Base-by-base conservation (phyloP, 2,329 filamentous ascomycete genomes). In the Nemania bipapillata region DNA sequence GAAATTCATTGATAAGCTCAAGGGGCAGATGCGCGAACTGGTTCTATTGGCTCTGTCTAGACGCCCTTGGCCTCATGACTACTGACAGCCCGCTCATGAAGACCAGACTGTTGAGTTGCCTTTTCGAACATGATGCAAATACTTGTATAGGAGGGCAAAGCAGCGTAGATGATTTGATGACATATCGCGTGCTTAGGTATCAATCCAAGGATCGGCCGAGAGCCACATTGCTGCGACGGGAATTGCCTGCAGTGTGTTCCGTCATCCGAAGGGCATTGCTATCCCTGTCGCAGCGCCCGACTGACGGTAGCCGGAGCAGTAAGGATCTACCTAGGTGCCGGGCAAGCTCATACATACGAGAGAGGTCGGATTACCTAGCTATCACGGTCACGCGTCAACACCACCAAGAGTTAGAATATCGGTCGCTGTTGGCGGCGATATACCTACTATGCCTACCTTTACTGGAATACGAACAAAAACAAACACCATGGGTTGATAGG, bases 391-490 rank as follows among this genome's bases (percentile, higher is more conserved):
- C 20, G 15, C 4, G 40, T 68, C 49, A 17, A 40, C 30, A 40
- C 22, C 30, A 40, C 22, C 37, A 4, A 9, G 28, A 28, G 17
- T 20, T 37, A 17, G 40, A 28, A 32, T 35, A 4, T 20, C 8
- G 28, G 24, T 49, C 20, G 28, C 28, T 4, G 15, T 53, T 30
- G 26, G 42, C n/a, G 26, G 42, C n/a, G 47, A 56, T 22, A 37
- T 4, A 17, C 22, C 32, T 45, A 2, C 8, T 22, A 37, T 64
- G 60, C 56, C 57, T 61, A 66, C 60, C 40, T 62, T 62, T n/a
- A n/a, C n/a, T n/a, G n/a, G 66, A 62, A 65, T 58, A 63, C 66
- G 71, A 70, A 66, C 26, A 50, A 37, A 63, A 56, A 55, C 60
- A 63, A 56, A 55, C 60, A 65, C 65, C 37, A 22, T 22, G 40